Percentiles rank a stretch among this genome's conserved stretches.
Conservation (phyloP, 2,329 filamentous ascomycete species). For the Beauveria rudraprayagi region DNA sequence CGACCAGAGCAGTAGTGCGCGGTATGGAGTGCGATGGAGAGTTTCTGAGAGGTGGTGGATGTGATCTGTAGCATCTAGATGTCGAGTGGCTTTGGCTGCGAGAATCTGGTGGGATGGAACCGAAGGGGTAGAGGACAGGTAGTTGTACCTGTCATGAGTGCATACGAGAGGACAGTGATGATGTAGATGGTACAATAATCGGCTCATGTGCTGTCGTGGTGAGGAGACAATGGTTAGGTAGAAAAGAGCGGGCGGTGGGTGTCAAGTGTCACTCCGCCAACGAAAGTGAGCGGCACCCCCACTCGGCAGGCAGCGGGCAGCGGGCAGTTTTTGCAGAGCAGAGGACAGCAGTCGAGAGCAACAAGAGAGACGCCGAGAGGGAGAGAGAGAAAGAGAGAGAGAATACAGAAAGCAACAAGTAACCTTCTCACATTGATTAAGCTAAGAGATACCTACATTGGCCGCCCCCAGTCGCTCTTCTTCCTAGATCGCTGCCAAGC, state of each 20-base stretch:
- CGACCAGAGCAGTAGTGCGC: too few species aligned
- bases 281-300: neutral
- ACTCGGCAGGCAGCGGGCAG: neutral
- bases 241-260: neutral
- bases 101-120: neutral
- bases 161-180: neutral
- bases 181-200: neutral
- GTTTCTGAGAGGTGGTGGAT: neutral
- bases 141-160: neutral
- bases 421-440: too few species aligned
- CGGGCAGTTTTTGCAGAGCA: neutral
- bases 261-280: neutral
- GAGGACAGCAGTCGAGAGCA: neutral
- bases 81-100: neutral
- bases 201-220: neutral
- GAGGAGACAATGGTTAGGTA: too few species aligned
- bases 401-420: neutral
- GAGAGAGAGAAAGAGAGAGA: neutral
- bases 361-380: neutral
- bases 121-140: neutral
- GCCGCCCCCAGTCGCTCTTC: neutral
- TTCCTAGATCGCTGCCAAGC: slow-evolving; percentile 16
- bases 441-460: too few species aligned
- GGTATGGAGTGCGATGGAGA: neutral
- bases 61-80: slow-evolving; percentile 4